A percentile compares a stretch with the other conserved stretches of the same genome.
Evolutionary conservation across 208 protist genomes (phyloP).

Genomic region (Acanthamoeba polyphaga): DNA sequence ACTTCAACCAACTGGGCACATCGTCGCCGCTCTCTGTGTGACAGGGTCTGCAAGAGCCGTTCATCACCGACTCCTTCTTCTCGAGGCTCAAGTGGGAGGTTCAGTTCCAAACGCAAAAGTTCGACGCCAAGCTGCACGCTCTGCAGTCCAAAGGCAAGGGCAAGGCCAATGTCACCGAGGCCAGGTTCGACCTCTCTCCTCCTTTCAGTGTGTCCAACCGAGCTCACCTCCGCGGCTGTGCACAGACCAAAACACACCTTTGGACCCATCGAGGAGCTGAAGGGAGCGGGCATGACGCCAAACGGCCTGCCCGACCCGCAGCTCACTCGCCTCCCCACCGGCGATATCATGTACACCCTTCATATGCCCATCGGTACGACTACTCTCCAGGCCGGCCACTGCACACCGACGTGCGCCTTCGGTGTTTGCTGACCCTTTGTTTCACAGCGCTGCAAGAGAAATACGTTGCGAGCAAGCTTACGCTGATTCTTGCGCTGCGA

Average conservation of each 20-base stretch:
- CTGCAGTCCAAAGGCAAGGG: conserved; percentile 61
- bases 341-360: conserved; percentile 49
- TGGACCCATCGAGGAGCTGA: conserved; percentile 22
- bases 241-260: conserved; percentile 50
- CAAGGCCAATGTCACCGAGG: conserved; percentile 32
- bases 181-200: neutral
- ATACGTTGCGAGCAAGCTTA: conserved; percentile 38
- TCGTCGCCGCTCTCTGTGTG: neutral
- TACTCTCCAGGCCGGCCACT: neutral
- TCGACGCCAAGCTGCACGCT: conserved; percentile 65
- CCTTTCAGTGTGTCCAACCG: neutral
- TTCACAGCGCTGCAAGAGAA: conserved; percentile 29
- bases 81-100: conserved; percentile 57
- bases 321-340: conserved; percentile 44
- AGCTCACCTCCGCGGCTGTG: neutral
- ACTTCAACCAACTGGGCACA: neutral
- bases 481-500: conserved; percentile 8
- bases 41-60: neutral
- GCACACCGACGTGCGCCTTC: neutral
- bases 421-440: neutral
- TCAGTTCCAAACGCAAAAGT: conserved; percentile 61
- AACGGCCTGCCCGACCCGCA: conserved; percentile 52
- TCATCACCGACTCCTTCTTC: conserved; percentile 55
- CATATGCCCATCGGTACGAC: conserved; percentile 43
- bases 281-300: conserved; percentile 11